Evolutionary conservation across 2,329 filamentous ascomycete species (phyloP).

Genomic region (Xylaria sp.): DNA sequence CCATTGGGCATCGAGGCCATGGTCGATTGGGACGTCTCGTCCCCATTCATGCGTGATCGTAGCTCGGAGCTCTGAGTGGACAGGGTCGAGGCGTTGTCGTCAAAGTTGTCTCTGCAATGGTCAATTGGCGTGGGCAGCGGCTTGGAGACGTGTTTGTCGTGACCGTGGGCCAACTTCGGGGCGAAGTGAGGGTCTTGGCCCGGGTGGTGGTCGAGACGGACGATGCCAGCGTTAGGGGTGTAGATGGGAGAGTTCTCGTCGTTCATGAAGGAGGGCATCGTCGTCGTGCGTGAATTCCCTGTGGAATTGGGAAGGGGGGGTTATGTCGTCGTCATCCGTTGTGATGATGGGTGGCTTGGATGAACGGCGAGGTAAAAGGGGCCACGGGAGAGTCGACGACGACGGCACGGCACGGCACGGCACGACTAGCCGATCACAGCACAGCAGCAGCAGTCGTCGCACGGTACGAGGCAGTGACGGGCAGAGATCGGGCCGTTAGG

Average conservation of each 20-base stretch:
- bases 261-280: constrained; percentile 62
- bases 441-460: background rate
- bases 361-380: constrained; percentile 10
- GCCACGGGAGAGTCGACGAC: background rate
- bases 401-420: background rate
- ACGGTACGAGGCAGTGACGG: constrained; percentile 1
- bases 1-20: constrained; percentile 66
- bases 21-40: constrained; percentile 54
- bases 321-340: constrained; percentile 11
- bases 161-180: constrained; percentile 32
- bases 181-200: constrained; percentile 40
- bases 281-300: constrained; percentile 46
- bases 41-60: constrained; percentile 51
- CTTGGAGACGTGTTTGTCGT: constrained; percentile 43
- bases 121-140: constrained; percentile 43
- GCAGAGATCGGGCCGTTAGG: constrained; percentile 11
- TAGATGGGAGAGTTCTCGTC: constrained; percentile 47
- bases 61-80: constrained; percentile 58
- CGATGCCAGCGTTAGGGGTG: constrained; percentile 38
- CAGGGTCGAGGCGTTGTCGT: constrained; percentile 60
- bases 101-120: constrained; percentile 55
- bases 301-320: background rate
- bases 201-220: constrained; percentile 37
- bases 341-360: constrained; percentile 20
- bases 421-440: background rate